Evolutionary conservation across 2,329 filamentous ascomycete genomes (phyloP), one percentile per base, ranked within the genome.

Genomic region (Aspergillus glaucus): DNA sequence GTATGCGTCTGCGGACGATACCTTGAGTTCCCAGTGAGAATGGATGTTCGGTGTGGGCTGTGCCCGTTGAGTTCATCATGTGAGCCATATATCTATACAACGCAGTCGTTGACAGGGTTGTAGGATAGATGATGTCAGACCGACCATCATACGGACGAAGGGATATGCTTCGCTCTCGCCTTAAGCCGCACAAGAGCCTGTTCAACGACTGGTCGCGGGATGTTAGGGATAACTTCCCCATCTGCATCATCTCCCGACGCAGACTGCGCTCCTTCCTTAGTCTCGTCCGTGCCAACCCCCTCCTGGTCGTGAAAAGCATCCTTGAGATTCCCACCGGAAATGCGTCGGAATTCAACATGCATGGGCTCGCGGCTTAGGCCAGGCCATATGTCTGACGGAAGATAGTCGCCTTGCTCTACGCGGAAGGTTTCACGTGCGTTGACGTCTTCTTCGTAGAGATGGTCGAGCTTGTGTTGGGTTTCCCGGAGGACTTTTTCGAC

Each of bases 331-430:
- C 64, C 67, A 1, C 68, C 69, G 2, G 64, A 60, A 46, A 70
- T 54, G 17, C 68, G 65, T 24, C 53, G 57, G 40, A 71, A 72
- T 45, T 65, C 61, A 24, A 70, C 75, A 50, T 68, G 75, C 56
- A 79, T 79, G 22, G 75, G 78, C n/a, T 73, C 77, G 54, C 79
- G 62, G 40, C 60, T 80, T 66, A 93, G 79, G 1, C 85, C 87
- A 0, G 84, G 84, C 89, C 90, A 96, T 19, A 96, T 81, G 65
- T 96, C 90, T 0, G 85, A 84, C 0, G 93, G 93, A 9, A 98
- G 70, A 63, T 84, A 95, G 55, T 94, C 88, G 6, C 90, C 91
- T 10, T 93, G 85, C 40, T 95, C 86, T 24, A 84, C 77, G 30
- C 87, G 80, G 66, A 98, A 97, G 0, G 79, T 74, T 54, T 94